Conservation (phyloP, 305 asterid genomes). For the Fraxinus latifolia region DNA sequence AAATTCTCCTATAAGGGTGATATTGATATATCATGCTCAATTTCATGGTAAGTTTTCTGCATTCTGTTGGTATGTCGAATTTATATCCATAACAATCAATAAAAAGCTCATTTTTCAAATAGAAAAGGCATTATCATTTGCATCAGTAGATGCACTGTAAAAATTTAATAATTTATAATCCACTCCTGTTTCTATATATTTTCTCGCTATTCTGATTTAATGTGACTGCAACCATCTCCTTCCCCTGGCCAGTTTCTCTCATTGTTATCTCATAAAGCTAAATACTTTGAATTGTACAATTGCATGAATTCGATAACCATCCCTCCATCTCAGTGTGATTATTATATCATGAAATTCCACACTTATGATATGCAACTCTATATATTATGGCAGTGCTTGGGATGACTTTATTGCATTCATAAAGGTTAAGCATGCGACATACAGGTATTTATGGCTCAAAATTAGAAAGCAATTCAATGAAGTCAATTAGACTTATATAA, state of each 20-base stretch:
- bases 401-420: slow-evolving; percentile 6
- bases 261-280: slow-evolving; percentile 2
- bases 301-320: slow-evolving; percentile 1
- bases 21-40: slow-evolving; percentile 3
- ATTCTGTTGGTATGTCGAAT: slow-evolving; percentile 14
- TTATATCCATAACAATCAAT: background rate
- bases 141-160: background rate
- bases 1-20: slow-evolving; percentile 13
- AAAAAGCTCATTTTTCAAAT: slow-evolving; percentile 8
- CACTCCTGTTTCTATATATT: background rate
- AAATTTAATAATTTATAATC: background rate
- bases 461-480: background rate
- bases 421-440: background rate
- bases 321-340: background rate
- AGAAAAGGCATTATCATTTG: background rate
- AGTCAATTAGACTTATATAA: background rate
- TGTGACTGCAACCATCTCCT: background rate
- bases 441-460: slow-evolving; percentile 13
- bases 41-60: slow-evolving; percentile 11
- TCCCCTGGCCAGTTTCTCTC: background rate
- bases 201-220: background rate
- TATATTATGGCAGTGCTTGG: background rate
- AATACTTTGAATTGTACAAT: background rate
- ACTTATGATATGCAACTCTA: background rate
- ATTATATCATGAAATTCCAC: background rate